Base-by-base conservation (phyloP, 2,329 filamentous ascomycete genomes). In the Endoconidiophora polonica region DNA sequence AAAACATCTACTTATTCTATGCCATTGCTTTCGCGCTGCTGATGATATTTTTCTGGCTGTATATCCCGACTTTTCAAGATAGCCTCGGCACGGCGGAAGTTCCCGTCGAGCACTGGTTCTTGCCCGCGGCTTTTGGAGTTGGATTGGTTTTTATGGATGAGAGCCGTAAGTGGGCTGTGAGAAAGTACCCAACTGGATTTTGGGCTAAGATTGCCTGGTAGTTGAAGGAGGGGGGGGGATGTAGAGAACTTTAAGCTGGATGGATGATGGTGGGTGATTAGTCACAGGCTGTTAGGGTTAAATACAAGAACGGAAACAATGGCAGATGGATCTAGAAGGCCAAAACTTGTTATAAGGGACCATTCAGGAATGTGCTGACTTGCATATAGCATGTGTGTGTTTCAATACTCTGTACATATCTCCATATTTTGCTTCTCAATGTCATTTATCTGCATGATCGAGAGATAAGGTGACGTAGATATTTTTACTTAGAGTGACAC, bases 1-100 rank as follows among this genome's bases (percentile, higher is more conserved):
- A 90, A 62, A 98, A 98, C 69, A 91, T 94, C 81, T 91, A 94
- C 74, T 80, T 98, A 20, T 86, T 98, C 52, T 94, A 94, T 59
- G 93, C 91, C 55, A 94, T 98, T 61, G 72, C 76, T 9, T 70
- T 98, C 55, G 94, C 86, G 37, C 96, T 98, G 90, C 78, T 78
- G 1, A 74, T 98, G 52, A 91, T 98, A 72, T 95, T 96, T 64
- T 85, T 81, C 22, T 81, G 98, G 47, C 74, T 98, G 33, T 98
- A 98, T 67, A 83, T 81, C 2, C 91, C 93, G 0, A 77, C 94
- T 67, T 68, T 98, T 53, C 90, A 95, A 67, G 72, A 82, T 61
- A 79, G 76, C 0, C 46, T 74, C 1, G 64, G 69, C 0, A 86
- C 81, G 0, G 70, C 74, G 0, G 59, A 65, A 0, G 77, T 88